Evolutionary conservation across 1,139 yeast species (phyloP).

Genomic region (Geotrichum fermentans): DNA sequence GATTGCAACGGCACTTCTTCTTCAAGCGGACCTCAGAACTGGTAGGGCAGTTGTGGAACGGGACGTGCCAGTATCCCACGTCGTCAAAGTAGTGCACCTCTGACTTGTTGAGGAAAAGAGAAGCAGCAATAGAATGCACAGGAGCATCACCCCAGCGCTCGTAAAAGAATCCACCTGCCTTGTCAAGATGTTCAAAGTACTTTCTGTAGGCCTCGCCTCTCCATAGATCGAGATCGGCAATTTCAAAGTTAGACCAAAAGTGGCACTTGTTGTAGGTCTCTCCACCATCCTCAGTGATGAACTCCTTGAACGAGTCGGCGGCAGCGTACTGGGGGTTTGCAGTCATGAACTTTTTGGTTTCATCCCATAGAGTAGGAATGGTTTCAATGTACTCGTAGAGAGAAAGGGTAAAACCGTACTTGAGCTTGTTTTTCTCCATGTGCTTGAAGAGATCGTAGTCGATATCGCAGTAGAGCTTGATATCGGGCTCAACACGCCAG

Average conservation of each 20-base stretch:
- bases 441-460: conserved; percentile 79
- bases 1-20: conserved; percentile 51
- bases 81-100: conserved; percentile 76
- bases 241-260: conserved; percentile 91
- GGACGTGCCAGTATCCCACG: conserved; percentile 78
- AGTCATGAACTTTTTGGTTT: conserved; percentile 62
- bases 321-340: conserved; percentile 55
- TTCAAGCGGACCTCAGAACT: conserved; percentile 37
- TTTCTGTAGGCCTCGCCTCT: conserved; percentile 59
- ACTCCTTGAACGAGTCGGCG: conserved; percentile 61
- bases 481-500: conserved; percentile 96
- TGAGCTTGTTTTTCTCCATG: conserved; percentile 71
- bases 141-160: conserved; percentile 98
- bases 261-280: conserved; percentile 74
- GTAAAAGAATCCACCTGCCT: conserved; percentile 82
- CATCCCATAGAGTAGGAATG: conserved; percentile 76
- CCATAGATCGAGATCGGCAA: conserved; percentile 75
- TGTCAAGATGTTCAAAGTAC: conserved; percentile 68
- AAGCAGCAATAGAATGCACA: conserved; percentile 74
- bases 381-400: conserved; percentile 80
- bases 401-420: conserved; percentile 76
- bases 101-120: conserved; percentile 59
- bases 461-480: conserved; percentile 73
- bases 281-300: conserved; percentile 64
- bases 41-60: conserved; percentile 75